A percentile compares a stretch with the other conserved stretches of the same genome.
These are phyloP conservation scores for Maudiozyma barnettii DNA, from an alignment of 805 yeast species.

Conservation along the genomic window DNA sequence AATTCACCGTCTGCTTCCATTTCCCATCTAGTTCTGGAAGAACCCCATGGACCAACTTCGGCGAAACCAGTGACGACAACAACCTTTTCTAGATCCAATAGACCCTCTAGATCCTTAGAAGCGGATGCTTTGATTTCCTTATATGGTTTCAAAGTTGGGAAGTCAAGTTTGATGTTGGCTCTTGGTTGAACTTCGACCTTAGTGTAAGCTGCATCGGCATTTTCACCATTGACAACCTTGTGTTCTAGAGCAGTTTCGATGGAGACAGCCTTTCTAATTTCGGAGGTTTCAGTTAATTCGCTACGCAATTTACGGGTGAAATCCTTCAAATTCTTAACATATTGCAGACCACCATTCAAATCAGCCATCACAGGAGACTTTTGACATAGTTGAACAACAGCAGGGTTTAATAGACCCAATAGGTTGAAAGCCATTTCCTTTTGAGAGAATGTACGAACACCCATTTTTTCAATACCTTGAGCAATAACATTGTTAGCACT, in stretches of 20 bases:
- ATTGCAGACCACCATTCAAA: conserved; percentile 97
- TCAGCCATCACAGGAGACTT: conserved; percentile 94
- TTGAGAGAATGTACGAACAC: conserved; percentile 97
- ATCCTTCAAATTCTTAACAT: conserved; percentile 82
- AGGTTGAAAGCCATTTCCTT: conserved; percentile 99
- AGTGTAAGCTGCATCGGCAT: conserved; percentile 77
- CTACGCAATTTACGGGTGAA: conserved; percentile 72
- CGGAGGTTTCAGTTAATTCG: conserved; percentile 66
- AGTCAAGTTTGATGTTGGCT: conserved; percentile 86
- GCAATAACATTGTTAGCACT: conserved; percentile 94
- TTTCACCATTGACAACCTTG: conserved; percentile 74
- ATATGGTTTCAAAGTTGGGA: conserved; percentile 80
- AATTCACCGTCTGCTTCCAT: conserved; percentile 95
- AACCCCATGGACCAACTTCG: conserved; percentile 99
- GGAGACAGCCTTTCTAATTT: conserved; percentile 89
- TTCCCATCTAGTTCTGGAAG: conserved; percentile 98
- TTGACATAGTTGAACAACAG: conserved; percentile 79
- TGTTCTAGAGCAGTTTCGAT: conserved; percentile 84
- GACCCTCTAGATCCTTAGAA: conserved; percentile 69
- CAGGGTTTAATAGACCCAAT: conserved; percentile 85
- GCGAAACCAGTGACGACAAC: conserved; percentile 96
- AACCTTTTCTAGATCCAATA: conserved; percentile 84
- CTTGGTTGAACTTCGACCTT: conserved; percentile 79
- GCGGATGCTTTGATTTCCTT: conserved; percentile 59
- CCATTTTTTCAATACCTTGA: conserved; percentile 89